Evolutionary conservation across 2,329 filamentous ascomycete genomes (phyloP), one percentile per base, ranked within the genome.

Genomic region (Trichophyton mentagrophytes): DNA sequence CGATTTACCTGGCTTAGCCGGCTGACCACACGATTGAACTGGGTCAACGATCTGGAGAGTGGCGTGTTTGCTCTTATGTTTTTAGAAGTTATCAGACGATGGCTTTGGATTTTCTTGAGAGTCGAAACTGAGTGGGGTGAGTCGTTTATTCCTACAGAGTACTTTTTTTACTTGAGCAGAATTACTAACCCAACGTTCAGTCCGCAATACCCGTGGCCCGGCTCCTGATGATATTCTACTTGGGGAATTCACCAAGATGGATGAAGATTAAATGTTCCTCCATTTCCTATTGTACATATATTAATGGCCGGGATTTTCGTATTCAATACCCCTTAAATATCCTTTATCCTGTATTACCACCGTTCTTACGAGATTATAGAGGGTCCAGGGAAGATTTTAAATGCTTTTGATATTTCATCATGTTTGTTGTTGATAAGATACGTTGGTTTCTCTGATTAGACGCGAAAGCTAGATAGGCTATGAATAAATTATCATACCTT

Each of bases 51-150:
- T 71, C 83, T 90, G 58, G 93, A 97, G 76, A 86, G 85, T 60
- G 89, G 89, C 6, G 88, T 97, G 51, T 99, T 96, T 70, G 68
- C 92, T 27, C 83, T 97, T 68, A 87, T 96, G 77, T 80, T 89
- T 51, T 78, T 96, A 9, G 93, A 99, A 76, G 88, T 97, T 17
- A 80, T 89, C 53, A 82, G 93, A 56, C 82, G 93, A 61, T 97
- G 92, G 90, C 82, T 97, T 63, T 99, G 93, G 93, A 90, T 96
- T 61, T 97, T 96, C 74, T 89, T 97, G 75, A 83, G 93, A 8
- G 86, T 95, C 46, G 93, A 99, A 78, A 91, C 90, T 22, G 93
- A 99, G 77, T 96, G 88, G 88, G 82, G 89, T 74, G 78, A 84
- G 75, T 60, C 9, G n/a, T 60, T 36, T 17, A 47, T 60, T 49